Base-by-base conservation (phyloP, 495 filamentous ascomycete species). In the Saxophila tyrrhenica region DNA sequence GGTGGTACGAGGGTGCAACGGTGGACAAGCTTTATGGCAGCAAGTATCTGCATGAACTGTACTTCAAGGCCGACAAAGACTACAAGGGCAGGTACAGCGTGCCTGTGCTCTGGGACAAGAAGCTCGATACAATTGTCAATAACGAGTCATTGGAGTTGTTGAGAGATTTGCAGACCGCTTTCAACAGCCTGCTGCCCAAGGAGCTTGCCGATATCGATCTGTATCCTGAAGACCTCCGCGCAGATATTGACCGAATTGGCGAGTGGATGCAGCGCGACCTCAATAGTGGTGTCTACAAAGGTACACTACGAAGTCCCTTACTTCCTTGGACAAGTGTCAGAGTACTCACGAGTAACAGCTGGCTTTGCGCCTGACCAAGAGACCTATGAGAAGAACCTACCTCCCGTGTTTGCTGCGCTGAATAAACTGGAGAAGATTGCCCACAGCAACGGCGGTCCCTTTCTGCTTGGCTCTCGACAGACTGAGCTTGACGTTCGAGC, bases 31-130 rank as follows among this genome's bases (percentile, higher is more conserved):
- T 79, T 3, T 80, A 72, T 44, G 70, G 70, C 13, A 71, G 69
- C 35, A 62, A 68, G 19, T 79, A 72, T 51, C 57, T 79, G 22
- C 70, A 75, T 45, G 69, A 81, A 41, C 25, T 81, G 13, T 81
- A 78, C 60, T 77, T 80, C 62, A 68, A 66, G 13, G 72, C 69
- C 2, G 75, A 79, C 57, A 57, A 60, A 32, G 68, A 69, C 0
- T 81, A 79, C 56, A 69, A 76, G 50, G 78, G 77, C 0, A 60
- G 73, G 39, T 79, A 78, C 56, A 70, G 65, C 7, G 77, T 81
- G n/a, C 76, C 78, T 0, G 39, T 76, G n/a, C 64, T 81, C 2
- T 81, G 76, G 77, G 77, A 79, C 59, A 75, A 69, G 63, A 72
- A 76, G 63, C 64, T 62, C 1, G 57, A 64, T 7, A 72, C 64